phyloP scores from a whole-genome alignment of 2,329 filamentous ascomycete species.

The Ceratocystiopsis sp. region DNA sequence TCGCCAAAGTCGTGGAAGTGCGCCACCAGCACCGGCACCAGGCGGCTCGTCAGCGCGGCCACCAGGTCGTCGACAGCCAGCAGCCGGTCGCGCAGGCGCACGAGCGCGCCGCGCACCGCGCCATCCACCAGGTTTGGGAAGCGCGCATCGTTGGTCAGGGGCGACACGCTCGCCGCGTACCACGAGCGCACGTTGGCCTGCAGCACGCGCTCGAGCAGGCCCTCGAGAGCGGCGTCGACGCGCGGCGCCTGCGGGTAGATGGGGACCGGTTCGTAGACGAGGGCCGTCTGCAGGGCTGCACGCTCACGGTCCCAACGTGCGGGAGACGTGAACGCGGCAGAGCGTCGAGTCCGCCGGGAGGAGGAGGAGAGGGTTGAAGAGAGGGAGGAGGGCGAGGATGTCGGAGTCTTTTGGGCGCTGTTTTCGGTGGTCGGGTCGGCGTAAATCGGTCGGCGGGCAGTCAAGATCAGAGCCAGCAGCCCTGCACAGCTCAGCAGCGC shows the following conservation, averaged over 20 bases:
- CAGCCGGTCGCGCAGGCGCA: constrained; percentile 54
- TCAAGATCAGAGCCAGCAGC: constrained; percentile 35
- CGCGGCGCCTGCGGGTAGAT: constrained; percentile 61
- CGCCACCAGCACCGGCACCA: constrained; percentile 74
- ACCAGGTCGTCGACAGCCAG: constrained; percentile 72
- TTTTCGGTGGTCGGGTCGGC: not conserved
- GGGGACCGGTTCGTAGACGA: constrained; percentile 44
- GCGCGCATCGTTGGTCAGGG: constrained; percentile 10
- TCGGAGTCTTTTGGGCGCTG: not conserved
- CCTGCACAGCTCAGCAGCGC: constrained; percentile 36
- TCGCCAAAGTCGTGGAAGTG: constrained; percentile 86
- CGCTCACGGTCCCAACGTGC: constrained; percentile 55
- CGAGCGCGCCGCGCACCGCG: constrained; percentile 55
- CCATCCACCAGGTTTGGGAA: constrained; percentile 82
- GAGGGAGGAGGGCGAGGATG: not conserved
- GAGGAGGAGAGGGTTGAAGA: not conserved
- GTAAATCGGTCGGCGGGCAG: constrained; percentile 3
- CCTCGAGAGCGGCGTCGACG: constrained; percentile 66
- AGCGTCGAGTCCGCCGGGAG: not conserved
- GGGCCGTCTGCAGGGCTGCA: constrained; percentile 44
- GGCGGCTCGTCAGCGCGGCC: constrained; percentile 60
- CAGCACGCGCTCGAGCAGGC: constrained; percentile 57
- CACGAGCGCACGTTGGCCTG: constrained; percentile 77
- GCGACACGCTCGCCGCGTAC: constrained; percentile 33
- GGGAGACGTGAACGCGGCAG: constrained; percentile 38